Base-by-base conservation (phyloP, 352 stramenopile genomes). In the Pythium inflatum region DNA sequence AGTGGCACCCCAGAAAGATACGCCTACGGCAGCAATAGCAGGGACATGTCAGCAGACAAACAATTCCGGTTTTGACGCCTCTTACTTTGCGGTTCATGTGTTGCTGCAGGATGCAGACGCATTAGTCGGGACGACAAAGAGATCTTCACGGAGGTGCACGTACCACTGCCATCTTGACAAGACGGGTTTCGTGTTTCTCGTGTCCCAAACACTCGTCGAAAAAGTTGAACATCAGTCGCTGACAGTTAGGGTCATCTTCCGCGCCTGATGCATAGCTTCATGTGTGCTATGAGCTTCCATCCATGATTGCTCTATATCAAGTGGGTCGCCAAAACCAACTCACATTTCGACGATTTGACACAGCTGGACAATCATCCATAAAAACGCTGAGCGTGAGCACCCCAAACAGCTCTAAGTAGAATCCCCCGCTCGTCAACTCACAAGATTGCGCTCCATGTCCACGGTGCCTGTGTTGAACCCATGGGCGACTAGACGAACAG, bases 201-300 rank as follows among this genome's bases (percentile, higher is more conserved):
- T 43, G 33, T 18, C 63, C 55, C 13, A 75, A 40, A 31, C 18
- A 40, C 9, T 75, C 54, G 22, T 71, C 68, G 31, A 75, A 67
- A 34, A 75, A 71, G 40, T 55, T n/a, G 31, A 62, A 75, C 58
- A 75, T 68, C 18, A 68, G 18, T 28, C 56, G 12, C 11, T 66
- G 68, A 34, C 62, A 71, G 1, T 33, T 38, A 5, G 14, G 16
- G 43, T 70, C 62, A n/a, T 43, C 2, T 38, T 75, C 68, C 0
- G 20, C 28, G 38, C 68, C 68, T 53, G 62, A 66, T 9, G 55
- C 54, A 51, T 75, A 75, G 50, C 68, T 75, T 31, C 3, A n/a
- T n/a, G n/a, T n/a, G n/a, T n/a, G n/a, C n/a, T n/a, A n/a, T n/a
- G n/a, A n/a, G n/a, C n/a, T n/a, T n/a, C n/a, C n/a, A n/a, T n/a